Evolutionary conservation across 805 yeast genomes (phyloP).

Genomic region (Metschnikowia corniflorae): DNA sequence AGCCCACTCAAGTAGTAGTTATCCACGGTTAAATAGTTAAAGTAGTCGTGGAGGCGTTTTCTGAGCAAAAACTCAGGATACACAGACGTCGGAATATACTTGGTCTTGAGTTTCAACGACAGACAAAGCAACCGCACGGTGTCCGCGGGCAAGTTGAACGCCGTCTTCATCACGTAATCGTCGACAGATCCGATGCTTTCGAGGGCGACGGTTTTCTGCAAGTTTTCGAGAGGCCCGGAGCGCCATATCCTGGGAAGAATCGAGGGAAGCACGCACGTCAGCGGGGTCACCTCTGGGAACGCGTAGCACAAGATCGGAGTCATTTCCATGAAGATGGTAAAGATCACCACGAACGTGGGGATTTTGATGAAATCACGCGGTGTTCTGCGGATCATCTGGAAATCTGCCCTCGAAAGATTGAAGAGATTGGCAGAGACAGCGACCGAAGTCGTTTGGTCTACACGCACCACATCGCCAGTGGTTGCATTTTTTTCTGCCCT

Average conservation of each 20-base stretch:
- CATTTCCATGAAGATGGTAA: constrained; percentile 49
- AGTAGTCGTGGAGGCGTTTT: constrained; percentile 33
- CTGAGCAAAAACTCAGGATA: constrained; percentile 39
- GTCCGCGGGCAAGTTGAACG: constrained; percentile 42
- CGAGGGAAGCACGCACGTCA: constrained; percentile 53
- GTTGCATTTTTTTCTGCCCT: constrained; percentile 20
- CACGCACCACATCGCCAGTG: constrained; percentile 20
- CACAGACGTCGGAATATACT: constrained; percentile 37
- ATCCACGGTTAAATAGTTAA: constrained; percentile 48
- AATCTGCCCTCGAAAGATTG: constrained; percentile 46
- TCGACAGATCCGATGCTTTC: constrained; percentile 11
- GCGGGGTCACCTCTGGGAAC: constrained; percentile 55
- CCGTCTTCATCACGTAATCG: constrained; percentile 38
- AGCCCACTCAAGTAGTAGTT: constrained; percentile 43
- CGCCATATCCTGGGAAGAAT: constrained; percentile 37
- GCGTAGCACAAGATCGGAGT: constrained; percentile 52
- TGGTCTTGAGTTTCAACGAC: constrained; percentile 35
- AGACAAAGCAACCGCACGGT: constrained; percentile 37
- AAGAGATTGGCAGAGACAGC: constrained; percentile 22
- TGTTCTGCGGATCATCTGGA: constrained; percentile 49
- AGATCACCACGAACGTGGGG: constrained; percentile 49
- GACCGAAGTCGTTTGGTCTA: constrained; percentile 6
- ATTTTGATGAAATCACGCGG: constrained; percentile 48
- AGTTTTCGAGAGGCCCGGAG: constrained; percentile 10
- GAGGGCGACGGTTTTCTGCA: background rate